These are phyloP conservation scores for Eimeria falciformis DNA, from an alignment of 169 alveolate genomes.

Conservation along the genomic window DNA sequence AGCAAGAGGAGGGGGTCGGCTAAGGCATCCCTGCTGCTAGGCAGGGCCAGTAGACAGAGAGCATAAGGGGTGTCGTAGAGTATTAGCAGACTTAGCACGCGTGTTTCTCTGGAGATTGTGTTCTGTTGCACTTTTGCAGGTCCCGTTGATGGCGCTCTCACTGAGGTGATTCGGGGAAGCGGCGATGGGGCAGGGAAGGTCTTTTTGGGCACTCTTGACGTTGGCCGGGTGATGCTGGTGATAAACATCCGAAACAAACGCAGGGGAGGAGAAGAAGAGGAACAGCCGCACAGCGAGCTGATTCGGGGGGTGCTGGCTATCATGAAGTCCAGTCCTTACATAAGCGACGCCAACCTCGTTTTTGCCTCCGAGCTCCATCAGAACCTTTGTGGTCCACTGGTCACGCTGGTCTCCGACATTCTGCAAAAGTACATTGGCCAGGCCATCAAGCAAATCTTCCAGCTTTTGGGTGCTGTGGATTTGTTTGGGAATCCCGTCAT, in stretches of 20 bases:
- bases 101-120: background rate
- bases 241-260: conserved; percentile 74
- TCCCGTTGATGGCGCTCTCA: conserved; percentile 43
- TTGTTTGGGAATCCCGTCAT: conserved; percentile 75
- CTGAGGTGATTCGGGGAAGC: conserved; percentile 56
- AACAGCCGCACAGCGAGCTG: conserved; percentile 75
- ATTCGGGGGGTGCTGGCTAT: conserved; percentile 73
- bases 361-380: conserved; percentile 72
- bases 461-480: conserved; percentile 74
- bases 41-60: background rate
- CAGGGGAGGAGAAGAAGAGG: conserved; percentile 69
- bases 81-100: no score
- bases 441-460: conserved; percentile 74
- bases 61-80: no score
- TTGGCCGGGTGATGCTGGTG: conserved; percentile 69
- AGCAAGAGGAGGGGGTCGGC: background rate
- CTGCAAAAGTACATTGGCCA: conserved; percentile 69
- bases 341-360: conserved; percentile 76
- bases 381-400: conserved; percentile 72
- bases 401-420: conserved; percentile 63
- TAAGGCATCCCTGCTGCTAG: background rate
- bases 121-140: background rate
- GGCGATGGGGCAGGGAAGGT: conserved; percentile 74
- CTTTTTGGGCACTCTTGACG: conserved; percentile 58
- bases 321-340: conserved; percentile 74